Base-by-base conservation (phyloP, 768 basidiomycete genomes). In the Phylloporus scabripes region DNA sequence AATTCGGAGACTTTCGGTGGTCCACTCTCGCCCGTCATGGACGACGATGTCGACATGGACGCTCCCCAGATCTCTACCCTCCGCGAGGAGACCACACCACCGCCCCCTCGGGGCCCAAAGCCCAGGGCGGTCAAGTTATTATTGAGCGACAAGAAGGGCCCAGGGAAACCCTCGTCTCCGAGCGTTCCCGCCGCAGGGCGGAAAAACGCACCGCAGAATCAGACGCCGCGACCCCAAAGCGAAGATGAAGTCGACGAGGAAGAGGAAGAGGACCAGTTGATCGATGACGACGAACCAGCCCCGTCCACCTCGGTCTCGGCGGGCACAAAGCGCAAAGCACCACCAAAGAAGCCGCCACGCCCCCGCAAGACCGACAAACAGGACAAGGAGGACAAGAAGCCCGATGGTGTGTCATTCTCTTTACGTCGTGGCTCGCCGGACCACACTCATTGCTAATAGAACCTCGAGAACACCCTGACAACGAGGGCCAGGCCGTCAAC, bases 1-100 rank as follows among this genome's bases (percentile, higher is more conserved):
- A 33, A 23, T 23, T 44, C 31, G 34, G 36, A 39, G 37, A 14
- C 38, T 36, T 36, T 29, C 32, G n/a, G 32, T 46, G 29, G 29
- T 37, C 31, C 26, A 29, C n/a, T 38, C 26, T 20, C 21, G 6
- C 38, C 37, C 18, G 23, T 36, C 48, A 71, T 72, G 69, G 66
- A 72, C 50, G 69, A 73, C 42, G 73, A 76, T 48, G 59, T 73
- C n/a, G 72, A 74, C 37, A 87, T 89, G 85, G 88, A 89, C 33
- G 85, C 87, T 29, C 88, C 88, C 32, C 82, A 82, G 56, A 90
- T 91, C 47, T 90, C 87, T 21, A 90, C 83, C 24, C 77, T 90
- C 29, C 74, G 73, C 29, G 85, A 88, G 42, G 87, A 89, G 51
- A 76, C 77, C 10, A 78, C 78, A n/a, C 85, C 86, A 42, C 82